Conservation (phyloP, 2,329 filamentous ascomycete species). For the Nemania diffusa region DNA sequence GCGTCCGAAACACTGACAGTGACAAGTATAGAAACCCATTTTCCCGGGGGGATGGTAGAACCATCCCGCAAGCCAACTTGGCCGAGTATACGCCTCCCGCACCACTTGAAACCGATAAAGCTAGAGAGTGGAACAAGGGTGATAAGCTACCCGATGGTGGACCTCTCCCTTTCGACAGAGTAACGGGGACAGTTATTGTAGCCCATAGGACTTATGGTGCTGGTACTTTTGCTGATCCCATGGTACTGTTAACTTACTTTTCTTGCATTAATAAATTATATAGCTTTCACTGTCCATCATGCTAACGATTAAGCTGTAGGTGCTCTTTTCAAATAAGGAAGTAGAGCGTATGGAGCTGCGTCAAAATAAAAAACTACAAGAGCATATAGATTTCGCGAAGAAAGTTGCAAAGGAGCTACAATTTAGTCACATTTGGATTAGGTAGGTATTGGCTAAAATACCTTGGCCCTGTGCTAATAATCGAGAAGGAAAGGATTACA, state of each 20-base stretch:
- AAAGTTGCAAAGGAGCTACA: not conserved
- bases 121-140: not conserved
- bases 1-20: not conserved
- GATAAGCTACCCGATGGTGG: not conserved
- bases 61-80: not conserved
- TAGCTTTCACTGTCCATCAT: no score
- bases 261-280: no score
- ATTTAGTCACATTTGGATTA: not conserved
- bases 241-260: no score
- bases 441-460: not conserved
- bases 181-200: no score
- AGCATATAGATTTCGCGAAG: not conserved
- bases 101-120: not conserved
- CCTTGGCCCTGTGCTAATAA: no score
- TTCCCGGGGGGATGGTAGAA: not conserved
- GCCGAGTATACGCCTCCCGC: not conserved
- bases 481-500: not conserved
- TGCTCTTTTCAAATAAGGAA: not conserved
- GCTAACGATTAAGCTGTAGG: not conserved
- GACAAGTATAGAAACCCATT: not conserved
- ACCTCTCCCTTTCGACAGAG: not conserved
- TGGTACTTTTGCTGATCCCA: not conserved
- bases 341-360: not conserved
- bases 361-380: not conserved
- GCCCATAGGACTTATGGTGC: not conserved